Base-by-base conservation (phyloP, 805 yeast genomes). In the Yarrowia osloensis region DNA sequence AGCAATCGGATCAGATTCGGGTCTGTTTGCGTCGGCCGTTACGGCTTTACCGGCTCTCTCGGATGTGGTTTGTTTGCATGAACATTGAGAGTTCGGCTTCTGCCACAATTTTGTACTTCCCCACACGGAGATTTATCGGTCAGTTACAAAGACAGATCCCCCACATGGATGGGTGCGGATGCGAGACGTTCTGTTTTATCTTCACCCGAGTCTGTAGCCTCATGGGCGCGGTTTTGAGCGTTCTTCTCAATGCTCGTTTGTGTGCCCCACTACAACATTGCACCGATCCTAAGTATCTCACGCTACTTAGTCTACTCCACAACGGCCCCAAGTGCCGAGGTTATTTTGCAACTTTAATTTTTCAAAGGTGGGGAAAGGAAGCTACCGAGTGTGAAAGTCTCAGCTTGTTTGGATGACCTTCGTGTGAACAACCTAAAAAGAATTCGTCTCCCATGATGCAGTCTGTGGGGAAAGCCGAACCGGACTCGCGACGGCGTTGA, bases 71-170 rank as follows among this genome's bases (percentile, higher is more conserved):
- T 40, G 61, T 54, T 57, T 57, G 47, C 63, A 39, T 57, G 46
- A 33, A n/a, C 37, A 35, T 54, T 35, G 12, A 54, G 46, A 26
- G 62, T 57, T 57, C 63, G 63, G 63, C 63, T 40, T 39, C 37
- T 57, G 49, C 40, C 62, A 26, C 49, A 24, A 11, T 57, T 35
- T 54, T 52, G 29, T 12, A 22, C 33, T 55, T 57, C 63, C 63
- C 63, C 63, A 57, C 63, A 57, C 63, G 63, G 63, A 40, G 63
- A n/a, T 57, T 39, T 24, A n/a, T 57, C 63, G 63, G 63, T 31
- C 55, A 49, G 55, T 19, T 31, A 31, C 55, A 47, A 47, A 28
- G 35, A n/a, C n/a, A 15, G 33, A 28, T 9, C 11, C 35, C 22
- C 52, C 35, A 47, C 52, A 24, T 22, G 2, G 15, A 0, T 42